Percentiles rank a stretch among this genome's conserved stretches.
These are phyloP conservation scores for Pulveroboletus sp. DNA, from an alignment of 768 basidiomycete genomes.

Conservation along the genomic window DNA sequence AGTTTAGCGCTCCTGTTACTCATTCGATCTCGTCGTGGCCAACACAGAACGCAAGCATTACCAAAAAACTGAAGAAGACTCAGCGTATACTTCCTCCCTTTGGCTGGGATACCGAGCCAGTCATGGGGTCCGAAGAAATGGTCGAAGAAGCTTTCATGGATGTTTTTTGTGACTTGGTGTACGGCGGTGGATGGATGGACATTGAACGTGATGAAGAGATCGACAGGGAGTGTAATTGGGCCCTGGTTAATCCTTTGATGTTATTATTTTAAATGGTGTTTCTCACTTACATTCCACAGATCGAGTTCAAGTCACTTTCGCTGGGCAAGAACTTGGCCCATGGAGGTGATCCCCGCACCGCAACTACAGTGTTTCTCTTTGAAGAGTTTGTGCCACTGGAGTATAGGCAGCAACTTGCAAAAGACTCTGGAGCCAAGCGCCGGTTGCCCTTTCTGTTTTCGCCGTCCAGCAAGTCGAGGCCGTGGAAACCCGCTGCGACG, in stretches of 20 bases:
- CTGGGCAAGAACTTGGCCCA: constrained; percentile 20
- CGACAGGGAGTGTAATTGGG: constrained; percentile 90
- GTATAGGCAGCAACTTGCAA: constrained; percentile 69
- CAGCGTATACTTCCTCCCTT: constrained; percentile 73
- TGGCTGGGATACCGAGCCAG: constrained; percentile 88
- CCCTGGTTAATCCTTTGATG: constrained; percentile 53
- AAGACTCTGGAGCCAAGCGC: constrained; percentile 48
- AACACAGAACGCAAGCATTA: constrained; percentile 63
- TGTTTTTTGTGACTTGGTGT: constrained; percentile 77
- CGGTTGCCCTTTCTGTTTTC: constrained; percentile 69
- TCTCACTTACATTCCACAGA: constrained; percentile 42
- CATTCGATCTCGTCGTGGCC: constrained; percentile 72
- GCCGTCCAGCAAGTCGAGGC: constrained; percentile 40
- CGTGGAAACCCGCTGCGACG: constrained; percentile 81
- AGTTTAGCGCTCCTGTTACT: constrained; percentile 59
- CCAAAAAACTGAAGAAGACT: constrained; percentile 77
- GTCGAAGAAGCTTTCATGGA: constrained; percentile 90
- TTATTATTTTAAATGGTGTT: not conserved
- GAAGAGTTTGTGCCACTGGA: constrained; percentile 93
- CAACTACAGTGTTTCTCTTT: constrained; percentile 71
- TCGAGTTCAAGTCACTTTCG: constrained; percentile 83
- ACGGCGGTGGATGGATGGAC: constrained; percentile 85
- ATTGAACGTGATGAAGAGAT: constrained; percentile 61
- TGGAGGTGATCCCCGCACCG: constrained; percentile 62
- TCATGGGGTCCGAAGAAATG: constrained; percentile 70